Conservation (phyloP, 2,329 filamentous ascomycete genomes). For the Cladosporium sphaerospermum region DNA sequence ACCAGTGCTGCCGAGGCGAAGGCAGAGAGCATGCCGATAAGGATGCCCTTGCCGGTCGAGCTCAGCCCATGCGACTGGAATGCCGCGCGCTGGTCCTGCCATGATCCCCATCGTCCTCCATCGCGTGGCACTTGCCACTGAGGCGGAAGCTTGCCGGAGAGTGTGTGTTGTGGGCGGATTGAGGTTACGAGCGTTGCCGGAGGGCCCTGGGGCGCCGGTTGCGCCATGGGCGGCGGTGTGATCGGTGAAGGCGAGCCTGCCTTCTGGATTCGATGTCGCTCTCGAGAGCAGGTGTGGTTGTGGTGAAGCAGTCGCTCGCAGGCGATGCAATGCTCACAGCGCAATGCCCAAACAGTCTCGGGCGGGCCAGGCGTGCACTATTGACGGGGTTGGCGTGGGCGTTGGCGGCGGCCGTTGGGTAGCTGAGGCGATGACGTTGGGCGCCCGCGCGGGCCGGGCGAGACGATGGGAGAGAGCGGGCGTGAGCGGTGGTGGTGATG, state of each 20-base stretch:
- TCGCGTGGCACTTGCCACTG: not conserved
- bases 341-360: not conserved
- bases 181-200: slow-evolving; percentile 16
- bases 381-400: not conserved
- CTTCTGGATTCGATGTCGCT: slow-evolving; percentile 5
- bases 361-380: too few species aligned
- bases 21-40: slow-evolving; percentile 91
- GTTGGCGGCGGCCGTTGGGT: slow-evolving; percentile 2
- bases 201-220: slow-evolving; percentile 19
- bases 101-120: slow-evolving; percentile 1
- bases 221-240: slow-evolving; percentile 21
- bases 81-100: slow-evolving; percentile 3
- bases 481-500: not conserved
- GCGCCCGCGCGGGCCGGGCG: not conserved
- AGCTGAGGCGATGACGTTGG: slow-evolving; percentile 6
- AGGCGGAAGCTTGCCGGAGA: slow-evolving; percentile 3
- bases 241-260: not conserved
- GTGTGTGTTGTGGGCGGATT: slow-evolving; percentile 11
- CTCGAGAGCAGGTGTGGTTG: not conserved
- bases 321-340: slow-evolving; percentile 14
- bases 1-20: slow-evolving; percentile 87
- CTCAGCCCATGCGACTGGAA: slow-evolving; percentile 19
- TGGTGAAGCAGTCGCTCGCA: slow-evolving; percentile 11
- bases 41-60: slow-evolving; percentile 62
- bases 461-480: not conserved